These are phyloP conservation scores for Eucalyptus erythrocorys DNA, from an alignment of 345 rosid species.

Conservation along the genomic window DNA sequence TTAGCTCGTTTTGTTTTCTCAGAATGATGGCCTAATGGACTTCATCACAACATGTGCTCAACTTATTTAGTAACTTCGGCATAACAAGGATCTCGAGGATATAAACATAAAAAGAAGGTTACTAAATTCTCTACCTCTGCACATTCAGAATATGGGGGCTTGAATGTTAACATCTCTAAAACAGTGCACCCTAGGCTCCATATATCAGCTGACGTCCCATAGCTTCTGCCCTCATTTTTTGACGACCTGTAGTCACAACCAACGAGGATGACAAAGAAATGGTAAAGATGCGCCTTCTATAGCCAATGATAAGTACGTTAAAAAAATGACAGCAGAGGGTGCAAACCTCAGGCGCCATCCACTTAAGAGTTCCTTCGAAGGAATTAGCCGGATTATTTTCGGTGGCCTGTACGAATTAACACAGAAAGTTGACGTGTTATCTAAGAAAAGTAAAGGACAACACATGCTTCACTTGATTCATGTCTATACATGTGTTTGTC, in stretches of 20 bases:
- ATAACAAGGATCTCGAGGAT: too few species aligned
- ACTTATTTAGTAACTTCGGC: too few species aligned
- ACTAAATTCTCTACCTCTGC: conserved; percentile 33
- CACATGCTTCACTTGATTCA: too few species aligned
- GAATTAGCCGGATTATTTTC: conserved; percentile 38
- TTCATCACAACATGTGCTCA: too few species aligned
- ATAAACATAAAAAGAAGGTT: not conserved
- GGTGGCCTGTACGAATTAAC: not conserved
- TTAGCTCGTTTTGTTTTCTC: too few species aligned
- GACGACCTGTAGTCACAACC: conserved; percentile 36
- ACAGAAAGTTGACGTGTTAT: not conserved
- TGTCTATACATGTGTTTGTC: too few species aligned
- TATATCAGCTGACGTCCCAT: conserved; percentile 65
- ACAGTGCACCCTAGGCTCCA: conserved; percentile 94
- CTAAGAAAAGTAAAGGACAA: not conserved
- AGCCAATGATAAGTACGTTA: not conserved
- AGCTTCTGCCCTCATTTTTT: conserved; percentile 31
- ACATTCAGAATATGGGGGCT: conserved; percentile 41
- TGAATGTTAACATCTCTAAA: conserved; percentile 61
- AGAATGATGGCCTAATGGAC: too few species aligned
- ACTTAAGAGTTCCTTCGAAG: conserved; percentile 60
- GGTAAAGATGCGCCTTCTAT: not conserved
- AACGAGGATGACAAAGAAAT: not conserved
- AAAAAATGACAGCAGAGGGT: not conserved
- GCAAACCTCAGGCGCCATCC: conserved; percentile 96